These are phyloP conservation scores for Moricandia arvensis DNA, from an alignment of 345 rosid species.

Conservation along the genomic window DNA sequence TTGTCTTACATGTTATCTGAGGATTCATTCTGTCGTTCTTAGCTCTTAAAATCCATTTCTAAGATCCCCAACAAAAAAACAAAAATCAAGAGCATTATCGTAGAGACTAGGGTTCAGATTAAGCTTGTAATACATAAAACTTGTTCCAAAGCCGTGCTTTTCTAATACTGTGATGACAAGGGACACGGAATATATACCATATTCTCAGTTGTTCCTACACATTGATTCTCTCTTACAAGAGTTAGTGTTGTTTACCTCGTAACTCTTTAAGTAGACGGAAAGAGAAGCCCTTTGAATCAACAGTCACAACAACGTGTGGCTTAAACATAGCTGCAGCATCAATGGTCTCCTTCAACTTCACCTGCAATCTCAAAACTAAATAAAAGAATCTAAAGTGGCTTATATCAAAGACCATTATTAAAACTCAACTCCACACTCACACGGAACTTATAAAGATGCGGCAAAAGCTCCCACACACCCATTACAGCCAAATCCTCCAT, in stretches of 20 bases:
- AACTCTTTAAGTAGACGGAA: slow-evolving; percentile 77
- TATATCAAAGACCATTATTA: not conserved
- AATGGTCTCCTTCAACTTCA: slow-evolving; percentile 61
- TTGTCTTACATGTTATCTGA: slow-evolving; percentile 42
- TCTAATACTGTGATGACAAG: not conserved
- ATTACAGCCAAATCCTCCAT: slow-evolving; percentile 91
- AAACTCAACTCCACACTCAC: slow-evolving; percentile 43
- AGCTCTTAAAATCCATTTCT: not conserved
- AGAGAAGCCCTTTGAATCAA: slow-evolving; percentile 94
- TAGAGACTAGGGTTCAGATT: not conserved
- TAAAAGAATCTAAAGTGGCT: not conserved
- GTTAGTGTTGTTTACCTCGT: slow-evolving; percentile 45
- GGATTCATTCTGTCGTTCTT: not conserved
- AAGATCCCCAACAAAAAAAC: not conserved
- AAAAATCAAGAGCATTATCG: not conserved
- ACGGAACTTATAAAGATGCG: slow-evolving; percentile 70
- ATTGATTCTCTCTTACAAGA: slow-evolving; percentile 1
- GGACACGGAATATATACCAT: too few relatives aligned
- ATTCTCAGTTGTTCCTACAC: too few relatives aligned
- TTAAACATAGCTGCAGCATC: slow-evolving; percentile 66
- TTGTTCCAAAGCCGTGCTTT: not conserved
- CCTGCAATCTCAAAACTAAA: slow-evolving; percentile 41
- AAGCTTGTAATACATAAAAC: not conserved
- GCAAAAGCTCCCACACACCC: slow-evolving; percentile 90
- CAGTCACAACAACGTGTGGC: slow-evolving; percentile 88